A percentile compares a stretch with the other conserved stretches of the same genome.
Conservation (phyloP, 129 eudicot genomes). For the Helichrysum umbraculigerum region DNA sequence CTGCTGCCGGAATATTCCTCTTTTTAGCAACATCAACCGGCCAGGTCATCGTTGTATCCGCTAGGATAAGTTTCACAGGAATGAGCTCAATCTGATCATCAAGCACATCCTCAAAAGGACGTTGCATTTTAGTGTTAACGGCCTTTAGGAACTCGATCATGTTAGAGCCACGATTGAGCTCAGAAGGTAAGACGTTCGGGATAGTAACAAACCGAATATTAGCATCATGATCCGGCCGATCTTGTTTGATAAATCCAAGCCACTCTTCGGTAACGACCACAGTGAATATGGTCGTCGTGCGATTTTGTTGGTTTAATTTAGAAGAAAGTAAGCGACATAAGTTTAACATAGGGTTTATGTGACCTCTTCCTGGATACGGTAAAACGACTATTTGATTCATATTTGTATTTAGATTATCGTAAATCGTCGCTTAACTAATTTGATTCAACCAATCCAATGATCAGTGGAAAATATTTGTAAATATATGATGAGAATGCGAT, state of each 20-base stretch:
- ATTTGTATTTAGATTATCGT: no score
- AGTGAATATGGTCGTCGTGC: slow-evolving; percentile 38
- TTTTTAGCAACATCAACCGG: slow-evolving; percentile 42
- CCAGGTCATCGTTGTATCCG: slow-evolving; percentile 51
- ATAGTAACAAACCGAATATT: slow-evolving; percentile 44
- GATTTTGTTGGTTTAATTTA: slow-evolving; percentile 14
- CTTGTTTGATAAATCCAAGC: slow-evolving; percentile 47
- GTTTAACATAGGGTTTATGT: no score
- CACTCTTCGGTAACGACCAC: slow-evolving; percentile 72
- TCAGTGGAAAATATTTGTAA: no score
- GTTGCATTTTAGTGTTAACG: slow-evolving; percentile 40
- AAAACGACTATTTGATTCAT: no score
- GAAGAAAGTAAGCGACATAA: slow-evolving; percentile 36
- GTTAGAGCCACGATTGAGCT: slow-evolving; percentile 46
- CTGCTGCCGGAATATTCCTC: slow-evolving; percentile 67
- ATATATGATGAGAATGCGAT: no score
- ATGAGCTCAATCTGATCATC: slow-evolving; percentile 30
- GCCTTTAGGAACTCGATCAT: slow-evolving; percentile 37
- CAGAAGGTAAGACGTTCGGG: slow-evolving; percentile 75
- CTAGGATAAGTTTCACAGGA: slow-evolving; percentile 42
- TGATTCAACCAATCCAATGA: no score
- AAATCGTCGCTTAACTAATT: no score
- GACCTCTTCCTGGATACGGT: no score
- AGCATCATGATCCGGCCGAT: not conserved
- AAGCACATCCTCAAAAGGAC: slow-evolving; percentile 47